A percentile compares a stretch with the other conserved stretches of the same genome.
These are phyloP conservation scores for Pythium periplocum DNA, from an alignment of 352 stramenopile genomes.

Conservation along the genomic window DNA sequence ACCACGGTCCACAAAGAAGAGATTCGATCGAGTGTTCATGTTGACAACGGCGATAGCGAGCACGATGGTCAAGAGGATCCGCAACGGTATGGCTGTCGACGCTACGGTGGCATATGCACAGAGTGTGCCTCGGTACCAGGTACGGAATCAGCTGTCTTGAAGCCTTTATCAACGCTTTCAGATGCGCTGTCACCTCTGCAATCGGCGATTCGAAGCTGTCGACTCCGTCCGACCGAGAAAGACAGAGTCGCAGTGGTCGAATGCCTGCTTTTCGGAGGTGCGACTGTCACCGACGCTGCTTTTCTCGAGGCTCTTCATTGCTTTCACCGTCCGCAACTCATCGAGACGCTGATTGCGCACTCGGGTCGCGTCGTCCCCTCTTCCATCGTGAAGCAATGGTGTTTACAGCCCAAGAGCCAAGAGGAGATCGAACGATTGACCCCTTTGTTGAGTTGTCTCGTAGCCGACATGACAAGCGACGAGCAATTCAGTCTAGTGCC, in stretches of 20 bases:
- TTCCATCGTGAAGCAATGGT: no score
- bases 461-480: no score
- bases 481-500: no score
- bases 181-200: slow-evolving; percentile 18
- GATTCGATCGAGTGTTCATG: no score
- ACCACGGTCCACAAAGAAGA: no score
- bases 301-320: neutral
- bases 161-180: no score
- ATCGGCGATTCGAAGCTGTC: slow-evolving; percentile 26
- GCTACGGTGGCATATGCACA: slow-evolving; percentile 22
- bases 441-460: no score
- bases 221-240: neutral
- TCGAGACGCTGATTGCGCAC: neutral
- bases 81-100: slow-evolving; percentile 15
- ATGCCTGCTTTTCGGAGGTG: neutral
- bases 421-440: no score
- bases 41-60: no score
- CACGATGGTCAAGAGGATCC: neutral
- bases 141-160: no score
- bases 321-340: neutral
- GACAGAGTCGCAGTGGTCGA: slow-evolving; percentile 16
- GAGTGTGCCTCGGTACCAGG: slow-evolving; percentile 2
- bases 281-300: neutral
- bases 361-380: no score
- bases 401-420: no score